phyloP scores from a whole-genome alignment of 441 rosid species.

The Pelargonium fulgidum region DNA sequence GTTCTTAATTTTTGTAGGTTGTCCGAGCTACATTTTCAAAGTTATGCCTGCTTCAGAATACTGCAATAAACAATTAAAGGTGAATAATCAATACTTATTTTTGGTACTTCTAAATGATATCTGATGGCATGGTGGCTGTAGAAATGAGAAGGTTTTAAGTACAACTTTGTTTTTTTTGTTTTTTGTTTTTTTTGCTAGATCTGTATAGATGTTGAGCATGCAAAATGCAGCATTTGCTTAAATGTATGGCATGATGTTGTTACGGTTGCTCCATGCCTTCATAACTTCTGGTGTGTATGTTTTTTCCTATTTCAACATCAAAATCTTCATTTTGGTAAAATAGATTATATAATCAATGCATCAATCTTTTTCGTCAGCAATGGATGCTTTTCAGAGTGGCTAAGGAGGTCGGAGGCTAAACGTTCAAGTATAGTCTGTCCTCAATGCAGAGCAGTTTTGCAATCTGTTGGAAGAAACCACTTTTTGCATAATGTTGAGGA shows the following conservation, averaged over 20 bases:
- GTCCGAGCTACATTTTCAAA: conserved; percentile 61
- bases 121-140: background rate
- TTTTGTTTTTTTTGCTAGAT: conserved; percentile 58
- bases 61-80: conserved; percentile 46
- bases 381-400: conserved; percentile 97
- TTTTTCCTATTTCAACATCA: background rate
- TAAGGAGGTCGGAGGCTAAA: conserved; percentile 69
- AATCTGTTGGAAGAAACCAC: conserved; percentile 78
- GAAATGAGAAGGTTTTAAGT: background rate
- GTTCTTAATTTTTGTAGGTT: conserved; percentile 35
- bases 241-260: conserved; percentile 88
- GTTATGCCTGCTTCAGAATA: conserved; percentile 39
- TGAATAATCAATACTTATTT: conserved; percentile 25
- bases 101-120: too few species aligned
- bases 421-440: conserved; percentile 75
- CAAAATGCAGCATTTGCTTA: conserved; percentile 91
- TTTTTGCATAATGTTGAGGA: conserved; percentile 70
- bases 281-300: conserved; percentile 55
- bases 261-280: too few species aligned
- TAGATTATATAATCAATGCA: conserved; percentile 9
- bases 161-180: conserved; percentile 13
- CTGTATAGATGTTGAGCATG: conserved; percentile 62
- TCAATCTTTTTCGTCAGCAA: conserved; percentile 47
- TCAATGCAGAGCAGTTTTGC: conserved; percentile 82
- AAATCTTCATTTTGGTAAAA: background rate